Evolutionary conservation across 176 grass and related monocot genomes (phyloP).

Genomic region (Eragrostis nindensis): DNA sequence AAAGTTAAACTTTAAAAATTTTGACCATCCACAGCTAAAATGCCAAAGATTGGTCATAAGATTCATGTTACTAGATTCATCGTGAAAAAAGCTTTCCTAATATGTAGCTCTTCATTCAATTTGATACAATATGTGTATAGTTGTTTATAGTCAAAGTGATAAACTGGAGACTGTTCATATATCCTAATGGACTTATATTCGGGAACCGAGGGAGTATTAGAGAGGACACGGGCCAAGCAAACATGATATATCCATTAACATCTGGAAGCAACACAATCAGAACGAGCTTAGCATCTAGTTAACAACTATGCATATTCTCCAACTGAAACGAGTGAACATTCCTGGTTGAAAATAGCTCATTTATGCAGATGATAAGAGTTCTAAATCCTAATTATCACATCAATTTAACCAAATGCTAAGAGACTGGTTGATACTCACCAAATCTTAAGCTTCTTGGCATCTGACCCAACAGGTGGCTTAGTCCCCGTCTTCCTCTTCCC

Average conservation of each 20-base stretch:
- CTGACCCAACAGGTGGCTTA: slow-evolving; percentile 43
- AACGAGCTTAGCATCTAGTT: background rate
- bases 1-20: background rate
- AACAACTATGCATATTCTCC: background rate
- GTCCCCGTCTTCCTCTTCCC: slow-evolving; percentile 72
- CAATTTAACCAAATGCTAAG: background rate
- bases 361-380: too few relatives aligned
- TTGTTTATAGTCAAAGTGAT: background rate
- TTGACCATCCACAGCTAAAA: background rate
- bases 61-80: background rate
- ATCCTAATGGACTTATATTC: background rate
- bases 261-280: background rate
- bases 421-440: slow-evolving; percentile 56
- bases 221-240: background rate
- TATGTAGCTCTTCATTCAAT: background rate
- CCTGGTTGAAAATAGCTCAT: background rate
- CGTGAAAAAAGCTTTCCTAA: background rate
- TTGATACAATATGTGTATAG: background rate
- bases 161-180: background rate
- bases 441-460: slow-evolving; percentile 82
- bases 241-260: background rate
- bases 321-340: background rate
- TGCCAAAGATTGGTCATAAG: background rate
- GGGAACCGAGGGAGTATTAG: background rate
- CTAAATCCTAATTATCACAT: too few relatives aligned